Percentiles rank a stretch among this genome's conserved stretches.
phyloP scores from a whole-genome alignment of 441 rosid genomes.

The Lepidium campestre region DNA sequence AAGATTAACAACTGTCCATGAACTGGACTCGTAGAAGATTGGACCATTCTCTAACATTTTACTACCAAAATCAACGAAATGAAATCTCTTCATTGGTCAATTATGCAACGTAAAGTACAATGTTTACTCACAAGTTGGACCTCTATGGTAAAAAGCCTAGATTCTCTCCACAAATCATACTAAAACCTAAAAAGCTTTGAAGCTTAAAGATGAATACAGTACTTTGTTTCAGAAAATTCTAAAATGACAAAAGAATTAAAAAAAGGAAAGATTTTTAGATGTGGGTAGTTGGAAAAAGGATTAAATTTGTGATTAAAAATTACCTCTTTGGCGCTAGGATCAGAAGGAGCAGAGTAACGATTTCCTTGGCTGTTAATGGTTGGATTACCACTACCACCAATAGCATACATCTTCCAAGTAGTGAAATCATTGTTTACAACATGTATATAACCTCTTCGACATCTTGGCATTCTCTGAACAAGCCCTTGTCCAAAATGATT shows the following conservation, averaged over 20 bases:
- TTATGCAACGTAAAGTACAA: neutral
- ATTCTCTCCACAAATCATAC: neutral
- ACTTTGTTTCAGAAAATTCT: too few species aligned
- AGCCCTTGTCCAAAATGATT: slow-evolving; percentile 64
- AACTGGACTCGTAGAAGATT: slow-evolving; percentile 18
- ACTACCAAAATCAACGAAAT: neutral
- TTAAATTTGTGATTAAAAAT: neutral
- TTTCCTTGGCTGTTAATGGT: slow-evolving; percentile 88
- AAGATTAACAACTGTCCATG: slow-evolving; percentile 19
- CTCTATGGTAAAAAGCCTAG: neutral
- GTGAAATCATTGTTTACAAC: slow-evolving; percentile 80
- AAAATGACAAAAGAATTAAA: neutral
- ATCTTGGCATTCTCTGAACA: slow-evolving; percentile 90
- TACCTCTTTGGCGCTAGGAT: slow-evolving; percentile 69
- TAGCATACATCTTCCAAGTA: slow-evolving; percentile 81
- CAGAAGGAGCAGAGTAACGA: slow-evolving; percentile 66
- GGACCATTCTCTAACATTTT: neutral
- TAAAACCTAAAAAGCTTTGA: neutral
- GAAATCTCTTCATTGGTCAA: neutral
- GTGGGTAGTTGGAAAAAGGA: neutral
- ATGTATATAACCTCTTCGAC: slow-evolving; percentile 77
- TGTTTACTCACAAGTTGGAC: neutral
- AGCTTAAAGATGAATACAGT: too few species aligned
- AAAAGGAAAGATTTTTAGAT: neutral
- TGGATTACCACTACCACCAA: slow-evolving; percentile 87